Conservation (phyloP, 2,329 filamentous ascomycete genomes). For the Sporothrix brasiliensis region DNA sequence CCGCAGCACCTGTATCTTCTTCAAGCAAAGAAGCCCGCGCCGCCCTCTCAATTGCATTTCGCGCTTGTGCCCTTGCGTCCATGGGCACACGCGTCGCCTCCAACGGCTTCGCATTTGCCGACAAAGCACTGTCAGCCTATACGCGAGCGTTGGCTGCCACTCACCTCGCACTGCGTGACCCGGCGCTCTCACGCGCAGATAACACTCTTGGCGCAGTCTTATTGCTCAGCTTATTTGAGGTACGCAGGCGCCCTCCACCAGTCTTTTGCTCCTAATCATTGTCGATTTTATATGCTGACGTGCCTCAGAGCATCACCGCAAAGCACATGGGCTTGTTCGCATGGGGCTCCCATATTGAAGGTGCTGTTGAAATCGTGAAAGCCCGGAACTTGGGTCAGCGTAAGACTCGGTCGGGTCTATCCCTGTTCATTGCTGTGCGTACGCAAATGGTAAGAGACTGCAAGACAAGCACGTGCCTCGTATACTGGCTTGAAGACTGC, state of each 20-base stretch:
- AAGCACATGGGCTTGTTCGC: constrained; percentile 58
- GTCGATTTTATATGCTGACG: background rate
- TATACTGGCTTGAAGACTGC: background rate
- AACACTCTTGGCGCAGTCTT: constrained; percentile 62
- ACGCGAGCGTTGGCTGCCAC: constrained; percentile 57
- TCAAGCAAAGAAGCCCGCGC: background rate
- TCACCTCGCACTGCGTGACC: constrained; percentile 57
- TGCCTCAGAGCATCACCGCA: constrained; percentile 52
- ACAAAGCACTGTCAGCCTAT: constrained; percentile 56
- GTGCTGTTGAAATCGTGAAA: constrained; percentile 64
- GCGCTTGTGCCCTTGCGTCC: constrained; percentile 61
- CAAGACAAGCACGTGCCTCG: background rate
- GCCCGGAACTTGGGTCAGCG: constrained; percentile 60
- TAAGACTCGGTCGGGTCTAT: constrained; percentile 55
- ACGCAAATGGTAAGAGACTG: constrained; percentile 57
- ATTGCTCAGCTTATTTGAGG: constrained; percentile 63
- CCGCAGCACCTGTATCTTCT: background rate
- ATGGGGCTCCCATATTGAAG: constrained; percentile 67
- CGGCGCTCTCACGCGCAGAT: constrained; percentile 55
- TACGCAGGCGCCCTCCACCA: constrained; percentile 33
- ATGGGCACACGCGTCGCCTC: constrained; percentile 55
- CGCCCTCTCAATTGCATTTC: constrained; percentile 57
- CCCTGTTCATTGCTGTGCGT: constrained; percentile 62
- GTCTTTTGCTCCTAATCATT: background rate
- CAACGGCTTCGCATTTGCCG: constrained; percentile 42